These are phyloP conservation scores for Neurospora sp. DNA, from an alignment of 495 filamentous ascomycete species.

Conservation along the genomic window DNA sequence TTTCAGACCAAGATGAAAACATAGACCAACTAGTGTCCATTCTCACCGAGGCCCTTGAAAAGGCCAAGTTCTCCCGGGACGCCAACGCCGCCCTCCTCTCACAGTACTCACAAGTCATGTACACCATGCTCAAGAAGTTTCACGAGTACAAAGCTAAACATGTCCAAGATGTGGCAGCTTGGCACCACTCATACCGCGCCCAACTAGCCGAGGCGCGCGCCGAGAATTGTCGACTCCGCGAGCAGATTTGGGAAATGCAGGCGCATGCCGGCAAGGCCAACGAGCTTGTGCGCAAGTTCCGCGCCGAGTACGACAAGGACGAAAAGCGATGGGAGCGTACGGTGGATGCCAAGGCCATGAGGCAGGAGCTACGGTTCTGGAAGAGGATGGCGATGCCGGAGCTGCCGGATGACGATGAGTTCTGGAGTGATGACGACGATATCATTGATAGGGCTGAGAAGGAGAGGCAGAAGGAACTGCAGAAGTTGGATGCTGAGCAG, in stretches of 20 bases:
- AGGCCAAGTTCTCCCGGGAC: constrained; percentile 38
- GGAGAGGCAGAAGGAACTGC: constrained; percentile 30
- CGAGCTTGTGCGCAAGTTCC: constrained; percentile 37
- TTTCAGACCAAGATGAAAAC: constrained; percentile 37
- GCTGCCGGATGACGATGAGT: constrained; percentile 38
- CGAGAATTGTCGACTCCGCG: constrained; percentile 45
- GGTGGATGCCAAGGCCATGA: constrained; percentile 30
- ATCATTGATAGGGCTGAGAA: constrained; percentile 44
- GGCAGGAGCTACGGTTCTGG: constrained; percentile 44
- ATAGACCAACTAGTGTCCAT: constrained; percentile 42
- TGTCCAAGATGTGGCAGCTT: constrained; percentile 38
- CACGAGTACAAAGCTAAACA: constrained; percentile 45
- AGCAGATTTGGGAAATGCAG: constrained; percentile 48
- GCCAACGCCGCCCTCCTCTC: constrained; percentile 41
- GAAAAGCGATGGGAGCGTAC: constrained; percentile 34
- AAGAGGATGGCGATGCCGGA: constrained; percentile 46
- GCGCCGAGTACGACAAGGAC: constrained; percentile 38
- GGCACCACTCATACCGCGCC: constrained; percentile 46
- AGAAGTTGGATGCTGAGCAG: constrained; percentile 27
- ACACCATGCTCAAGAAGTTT: constrained; percentile 41
- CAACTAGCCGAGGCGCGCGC: constrained; percentile 47
- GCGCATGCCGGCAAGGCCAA: constrained; percentile 40
- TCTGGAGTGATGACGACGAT: constrained; percentile 48
- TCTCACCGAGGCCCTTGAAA: constrained; percentile 42
- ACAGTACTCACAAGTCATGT: constrained; percentile 36